These are phyloP conservation scores for Coemansia sp. DNA, from an alignment of 192 early-diverging fungal genomes.

Conservation along the genomic window DNA sequence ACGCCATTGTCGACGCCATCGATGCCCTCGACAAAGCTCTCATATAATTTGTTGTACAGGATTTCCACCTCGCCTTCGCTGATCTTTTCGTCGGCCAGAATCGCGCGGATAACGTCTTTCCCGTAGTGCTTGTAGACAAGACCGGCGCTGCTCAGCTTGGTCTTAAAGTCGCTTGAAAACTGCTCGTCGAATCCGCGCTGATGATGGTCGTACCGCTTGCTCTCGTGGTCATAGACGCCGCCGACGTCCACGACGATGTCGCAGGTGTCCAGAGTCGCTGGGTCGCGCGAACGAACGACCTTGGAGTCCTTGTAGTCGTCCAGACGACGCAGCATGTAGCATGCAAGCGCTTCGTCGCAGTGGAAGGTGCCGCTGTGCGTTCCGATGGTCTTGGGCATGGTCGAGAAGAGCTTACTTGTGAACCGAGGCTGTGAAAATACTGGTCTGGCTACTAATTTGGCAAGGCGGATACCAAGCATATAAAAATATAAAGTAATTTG, in stretches of 20 bases:
- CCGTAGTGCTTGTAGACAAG: conserved; percentile 98
- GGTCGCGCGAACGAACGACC: conserved; percentile 82
- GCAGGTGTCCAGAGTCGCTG: conserved; percentile 67
- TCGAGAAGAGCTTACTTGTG: conserved; percentile 5
- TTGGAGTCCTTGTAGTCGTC: conserved; percentile 61
- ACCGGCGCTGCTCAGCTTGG: conserved; percentile 92
- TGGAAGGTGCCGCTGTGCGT: conserved; percentile 85
- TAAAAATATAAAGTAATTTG: background rate
- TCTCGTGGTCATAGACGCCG: conserved; percentile 78
- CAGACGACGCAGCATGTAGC: conserved; percentile 75
- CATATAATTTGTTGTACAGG: conserved; percentile 82
- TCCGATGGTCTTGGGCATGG: conserved; percentile 63
- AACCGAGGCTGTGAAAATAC: background rate
- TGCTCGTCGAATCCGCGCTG: conserved; percentile 91
- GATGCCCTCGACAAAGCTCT: conserved; percentile 73
- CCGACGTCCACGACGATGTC: conserved; percentile 95
- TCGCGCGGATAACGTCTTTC: conserved; percentile 64
- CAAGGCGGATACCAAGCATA: conserved; percentile 18
- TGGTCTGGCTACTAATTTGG: conserved; percentile 4
- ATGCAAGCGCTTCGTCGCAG: conserved; percentile 90
- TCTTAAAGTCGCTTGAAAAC: conserved; percentile 71
- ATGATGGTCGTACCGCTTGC: conserved; percentile 84
- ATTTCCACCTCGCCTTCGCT: conserved; percentile 60
- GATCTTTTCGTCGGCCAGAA: conserved; percentile 23
- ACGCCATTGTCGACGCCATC: conserved; percentile 95